phyloP scores from a whole-genome alignment of 148 eudicot genomes.

The Vaccinium darrowii region DNA sequence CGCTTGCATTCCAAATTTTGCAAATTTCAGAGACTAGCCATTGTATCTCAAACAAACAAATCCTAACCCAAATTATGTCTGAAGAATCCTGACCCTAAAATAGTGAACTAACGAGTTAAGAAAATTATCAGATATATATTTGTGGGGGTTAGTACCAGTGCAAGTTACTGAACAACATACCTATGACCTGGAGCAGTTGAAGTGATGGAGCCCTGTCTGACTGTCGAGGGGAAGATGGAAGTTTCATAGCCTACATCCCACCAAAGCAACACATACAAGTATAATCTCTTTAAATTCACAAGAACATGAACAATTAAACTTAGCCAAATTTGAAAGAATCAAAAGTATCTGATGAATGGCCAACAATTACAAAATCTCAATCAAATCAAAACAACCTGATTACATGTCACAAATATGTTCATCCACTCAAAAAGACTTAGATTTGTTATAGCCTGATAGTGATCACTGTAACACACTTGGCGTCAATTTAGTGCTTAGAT shows the following conservation, averaged over 20 bases:
- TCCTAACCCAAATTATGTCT: neutral
- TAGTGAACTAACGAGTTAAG: neutral
- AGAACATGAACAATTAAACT: neutral
- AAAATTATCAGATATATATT: neutral
- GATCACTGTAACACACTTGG: neutral
- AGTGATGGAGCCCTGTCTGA: conserved; percentile 55
- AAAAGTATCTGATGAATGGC: neutral
- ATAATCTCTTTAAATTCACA: neutral
- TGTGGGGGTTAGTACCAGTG: neutral
- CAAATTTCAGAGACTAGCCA: neutral
- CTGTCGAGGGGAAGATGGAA: conserved; percentile 58
- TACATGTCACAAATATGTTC: neutral
- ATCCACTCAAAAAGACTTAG: neutral
- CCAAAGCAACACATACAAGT: conserved; percentile 14
- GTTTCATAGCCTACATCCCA: conserved; percentile 52
- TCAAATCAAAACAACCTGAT: neutral
- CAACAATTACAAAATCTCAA: neutral
- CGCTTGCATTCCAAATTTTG: neutral
- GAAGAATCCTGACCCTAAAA: neutral
- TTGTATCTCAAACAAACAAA: conserved; percentile 8
- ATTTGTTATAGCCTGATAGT: neutral
- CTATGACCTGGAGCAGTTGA: conserved; percentile 85
- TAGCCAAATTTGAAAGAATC: neutral
- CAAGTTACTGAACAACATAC: conserved; percentile 38
- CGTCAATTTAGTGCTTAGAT: neutral